phyloP scores from a whole-genome alignment of 768 basidiomycete genomes.

The Naematelia aurantialba region DNA sequence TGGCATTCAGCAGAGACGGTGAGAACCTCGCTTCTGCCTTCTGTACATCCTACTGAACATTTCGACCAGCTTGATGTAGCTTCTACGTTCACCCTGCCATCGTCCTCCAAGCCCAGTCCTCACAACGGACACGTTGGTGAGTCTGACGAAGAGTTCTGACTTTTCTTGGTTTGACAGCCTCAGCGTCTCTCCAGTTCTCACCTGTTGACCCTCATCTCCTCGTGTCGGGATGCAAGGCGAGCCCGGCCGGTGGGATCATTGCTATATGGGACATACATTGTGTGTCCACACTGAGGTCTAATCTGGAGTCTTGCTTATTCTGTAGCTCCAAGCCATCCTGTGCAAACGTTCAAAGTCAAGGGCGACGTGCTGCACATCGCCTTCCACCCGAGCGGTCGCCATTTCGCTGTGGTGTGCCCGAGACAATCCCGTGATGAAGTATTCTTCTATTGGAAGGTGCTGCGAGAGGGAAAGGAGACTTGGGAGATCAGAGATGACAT shows the following conservation, averaged over 20 bases:
- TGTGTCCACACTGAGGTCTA: constrained; percentile 7
- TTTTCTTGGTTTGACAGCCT: constrained; percentile 1
- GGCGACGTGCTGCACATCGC: constrained; percentile 37
- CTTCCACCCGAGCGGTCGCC: constrained; percentile 37
- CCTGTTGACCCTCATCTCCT: constrained; percentile 32
- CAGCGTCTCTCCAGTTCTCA: constrained; percentile 37
- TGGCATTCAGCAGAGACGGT: constrained; percentile 19
- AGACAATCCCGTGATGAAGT: constrained; percentile 33
- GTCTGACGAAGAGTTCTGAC: neutral
- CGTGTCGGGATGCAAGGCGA: constrained; percentile 34
- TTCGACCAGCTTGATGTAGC: constrained; percentile 26
- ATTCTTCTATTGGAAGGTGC: constrained; percentile 31
- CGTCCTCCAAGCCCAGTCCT: constrained; percentile 27
- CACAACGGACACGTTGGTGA: constrained; percentile 41
- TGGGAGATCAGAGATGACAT: constrained; percentile 38
- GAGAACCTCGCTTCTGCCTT: neutral
- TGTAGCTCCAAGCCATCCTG: constrained; percentile 25
- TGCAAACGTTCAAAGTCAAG: constrained; percentile 29
- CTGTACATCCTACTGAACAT: neutral
- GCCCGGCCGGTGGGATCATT: constrained; percentile 24
- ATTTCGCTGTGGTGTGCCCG: constrained; percentile 41
- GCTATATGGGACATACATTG: constrained; percentile 35
- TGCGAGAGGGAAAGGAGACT: constrained; percentile 20
- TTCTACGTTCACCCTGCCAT: constrained; percentile 21
- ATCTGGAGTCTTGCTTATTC: too few relatives aligned